Percentiles rank a stretch among this genome's conserved stretches.
Conservation (phyloP, 805 yeast genomes). For the Wickerhamiella dianesei region DNA sequence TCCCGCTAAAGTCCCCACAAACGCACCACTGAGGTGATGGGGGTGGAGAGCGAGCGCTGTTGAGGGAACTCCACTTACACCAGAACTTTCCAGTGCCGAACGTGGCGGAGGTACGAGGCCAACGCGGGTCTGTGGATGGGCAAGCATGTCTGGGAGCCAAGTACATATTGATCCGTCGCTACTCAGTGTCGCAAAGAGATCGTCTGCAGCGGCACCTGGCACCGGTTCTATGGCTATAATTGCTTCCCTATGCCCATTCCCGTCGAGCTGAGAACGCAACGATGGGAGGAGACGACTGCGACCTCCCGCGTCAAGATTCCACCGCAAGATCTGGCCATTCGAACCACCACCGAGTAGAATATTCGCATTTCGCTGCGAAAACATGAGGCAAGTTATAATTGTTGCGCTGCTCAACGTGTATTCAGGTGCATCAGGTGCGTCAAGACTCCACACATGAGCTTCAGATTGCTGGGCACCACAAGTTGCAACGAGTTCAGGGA, state of each 20-base stretch:
- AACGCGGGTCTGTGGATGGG: slow-evolving; percentile 25
- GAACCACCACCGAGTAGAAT: slow-evolving; percentile 44
- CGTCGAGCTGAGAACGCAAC: slow-evolving; percentile 23
- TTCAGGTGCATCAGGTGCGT: slow-evolving; percentile 26
- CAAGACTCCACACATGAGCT: slow-evolving; percentile 27
- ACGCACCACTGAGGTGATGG: slow-evolving; percentile 1
- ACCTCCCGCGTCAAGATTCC: slow-evolving; percentile 53
- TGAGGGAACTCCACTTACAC: not conserved
- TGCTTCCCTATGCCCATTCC: slow-evolving; percentile 26
- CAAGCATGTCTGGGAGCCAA: slow-evolving; percentile 28
- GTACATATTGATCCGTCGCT: slow-evolving; percentile 29
- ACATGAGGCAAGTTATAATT: slow-evolving; percentile 29
- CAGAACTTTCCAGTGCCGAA: not conserved
- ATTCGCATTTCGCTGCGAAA: slow-evolving; percentile 30
- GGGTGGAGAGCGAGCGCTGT: not conserved
- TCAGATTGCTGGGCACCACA: slow-evolving; percentile 9
- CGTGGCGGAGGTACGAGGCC: slow-evolving; percentile 15
- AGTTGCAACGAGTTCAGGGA: slow-evolving; percentile 25
- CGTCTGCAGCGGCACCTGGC: slow-evolving; percentile 21
- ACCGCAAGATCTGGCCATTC: slow-evolving; percentile 75
- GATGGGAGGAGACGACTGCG: slow-evolving; percentile 21
- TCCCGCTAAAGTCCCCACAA: not conserved
- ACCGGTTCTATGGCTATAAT: slow-evolving; percentile 21
- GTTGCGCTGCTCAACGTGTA: slow-evolving; percentile 33
- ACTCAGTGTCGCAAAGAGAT: slow-evolving; percentile 23